Percentiles rank a stretch among this genome's conserved stretches.
These are phyloP conservation scores for Boletus reticuloceps DNA, from an alignment of 768 basidiomycete genomes.

Conservation along the genomic window DNA sequence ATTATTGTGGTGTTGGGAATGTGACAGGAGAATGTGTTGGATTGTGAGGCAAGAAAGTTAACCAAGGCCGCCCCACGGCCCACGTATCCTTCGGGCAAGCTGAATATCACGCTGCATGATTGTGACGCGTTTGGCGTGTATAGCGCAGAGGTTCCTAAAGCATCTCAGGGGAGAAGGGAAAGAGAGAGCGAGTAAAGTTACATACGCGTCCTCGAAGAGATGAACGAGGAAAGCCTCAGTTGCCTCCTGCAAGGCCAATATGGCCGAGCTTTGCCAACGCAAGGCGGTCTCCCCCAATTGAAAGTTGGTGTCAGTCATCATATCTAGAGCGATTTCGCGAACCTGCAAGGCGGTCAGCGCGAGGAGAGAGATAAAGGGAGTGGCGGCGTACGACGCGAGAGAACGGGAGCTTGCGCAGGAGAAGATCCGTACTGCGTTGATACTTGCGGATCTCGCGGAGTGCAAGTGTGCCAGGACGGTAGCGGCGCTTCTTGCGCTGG, in stretches of 20 bases:
- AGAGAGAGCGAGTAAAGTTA: conserved; percentile 22
- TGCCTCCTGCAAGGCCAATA: conserved; percentile 94
- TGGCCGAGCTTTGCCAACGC: conserved; percentile 94
- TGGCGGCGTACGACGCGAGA: conserved; percentile 73
- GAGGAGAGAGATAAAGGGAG: neutral
- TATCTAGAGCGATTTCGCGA: conserved; percentile 89
- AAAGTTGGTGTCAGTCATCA: conserved; percentile 74
- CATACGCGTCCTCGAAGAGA: conserved; percentile 97
- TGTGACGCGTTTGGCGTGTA: conserved; percentile 97
- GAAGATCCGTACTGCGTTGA: conserved; percentile 88
- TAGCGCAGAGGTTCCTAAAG: conserved; percentile 87
- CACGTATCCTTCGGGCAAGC: conserved; percentile 91
- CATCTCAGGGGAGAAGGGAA: neutral
- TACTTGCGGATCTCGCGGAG: conserved; percentile 92
- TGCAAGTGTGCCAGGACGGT: conserved; percentile 86
- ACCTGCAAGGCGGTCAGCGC: conserved; percentile 53
- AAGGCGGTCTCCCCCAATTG: conserved; percentile 58
- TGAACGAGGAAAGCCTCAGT: conserved; percentile 95
- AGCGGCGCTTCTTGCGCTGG: conserved; percentile 58
- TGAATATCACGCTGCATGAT: conserved; percentile 98
- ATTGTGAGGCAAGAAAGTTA: conserved; percentile 25
- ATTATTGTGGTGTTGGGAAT: conserved; percentile 10
- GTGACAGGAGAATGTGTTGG: neutral
- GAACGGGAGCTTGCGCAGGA: conserved; percentile 87
- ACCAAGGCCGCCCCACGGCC: conserved; percentile 77